Percentiles rank a stretch among this genome's conserved stretches.
Conservation (phyloP, 2,329 filamentous ascomycete species). For the Colletotrichum salicis region DNA sequence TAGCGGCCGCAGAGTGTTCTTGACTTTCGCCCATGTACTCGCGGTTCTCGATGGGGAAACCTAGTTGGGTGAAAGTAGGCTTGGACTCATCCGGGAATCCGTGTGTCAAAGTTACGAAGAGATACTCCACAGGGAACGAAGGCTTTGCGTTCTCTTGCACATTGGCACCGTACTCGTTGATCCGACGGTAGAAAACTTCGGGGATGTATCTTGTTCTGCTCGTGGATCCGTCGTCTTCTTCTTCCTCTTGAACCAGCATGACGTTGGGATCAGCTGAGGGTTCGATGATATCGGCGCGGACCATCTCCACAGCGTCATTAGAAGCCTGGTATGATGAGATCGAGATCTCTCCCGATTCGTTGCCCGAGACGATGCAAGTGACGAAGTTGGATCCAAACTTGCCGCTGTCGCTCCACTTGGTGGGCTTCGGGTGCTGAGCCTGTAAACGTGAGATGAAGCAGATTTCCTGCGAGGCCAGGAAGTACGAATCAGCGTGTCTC, state of each 20-base stretch:
- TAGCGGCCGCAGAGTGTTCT: slow-evolving; percentile 75
- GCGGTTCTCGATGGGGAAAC: slow-evolving; percentile 92
- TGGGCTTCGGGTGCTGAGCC: slow-evolving; percentile 86
- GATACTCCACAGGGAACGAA: slow-evolving; percentile 94
- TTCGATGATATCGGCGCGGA: slow-evolving; percentile 92
- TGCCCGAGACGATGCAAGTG: slow-evolving; percentile 94
- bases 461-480: slow-evolving; percentile 90
- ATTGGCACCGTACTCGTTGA: slow-evolving; percentile 96
- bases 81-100: slow-evolving; percentile 87
- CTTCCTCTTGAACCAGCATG: slow-evolving; percentile 94
- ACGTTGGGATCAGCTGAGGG: slow-evolving; percentile 91
- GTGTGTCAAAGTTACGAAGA: slow-evolving; percentile 94
- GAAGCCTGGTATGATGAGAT: slow-evolving; percentile 95
- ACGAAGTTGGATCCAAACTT: slow-evolving; percentile 96
- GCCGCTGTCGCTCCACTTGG: slow-evolving; percentile 97
- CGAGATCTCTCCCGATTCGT: slow-evolving; percentile 86
- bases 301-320: slow-evolving; percentile 97
- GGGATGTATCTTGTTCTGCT: slow-evolving; percentile 89
- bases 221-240: slow-evolving; percentile 78
- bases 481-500: slow-evolving; percentile 94
- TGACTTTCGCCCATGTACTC: slow-evolving; percentile 87
- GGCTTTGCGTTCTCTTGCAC: slow-evolving; percentile 98
- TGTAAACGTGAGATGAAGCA: slow-evolving; percentile 89
- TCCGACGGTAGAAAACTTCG: slow-evolving; percentile 93
- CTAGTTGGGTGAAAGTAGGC: slow-evolving; percentile 77